Percentiles rank a stretch among this genome's conserved stretches.
Conservation (phyloP, 306 rosid genomes). For the Nissolia schottii region DNA sequence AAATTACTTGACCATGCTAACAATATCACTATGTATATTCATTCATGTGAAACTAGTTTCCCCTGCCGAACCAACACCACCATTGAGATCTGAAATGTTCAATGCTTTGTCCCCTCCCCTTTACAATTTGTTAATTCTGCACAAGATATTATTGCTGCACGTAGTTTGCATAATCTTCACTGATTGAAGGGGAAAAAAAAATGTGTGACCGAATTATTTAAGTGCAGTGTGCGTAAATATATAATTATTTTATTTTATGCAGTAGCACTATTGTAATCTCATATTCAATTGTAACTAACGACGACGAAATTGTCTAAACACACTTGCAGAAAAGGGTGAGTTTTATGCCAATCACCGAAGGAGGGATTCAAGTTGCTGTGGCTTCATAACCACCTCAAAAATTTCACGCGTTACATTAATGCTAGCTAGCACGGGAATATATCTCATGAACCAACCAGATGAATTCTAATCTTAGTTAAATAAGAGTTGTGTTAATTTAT, state of each 20-base stretch:
- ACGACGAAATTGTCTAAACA: conserved; percentile 1
- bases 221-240: neutral
- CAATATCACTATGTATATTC: neutral
- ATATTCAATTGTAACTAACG: neutral
- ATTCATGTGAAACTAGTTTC: neutral
- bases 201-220: neutral
- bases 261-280: neutral
- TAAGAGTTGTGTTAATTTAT: conserved; percentile 27
- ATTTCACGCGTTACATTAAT: neutral
- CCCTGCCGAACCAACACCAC: neutral
- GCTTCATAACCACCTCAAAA: conserved; percentile 31
- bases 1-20: neutral
- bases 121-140: conserved; percentile 15
- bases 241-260: neutral
- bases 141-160: neutral
- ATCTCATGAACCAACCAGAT: neutral
- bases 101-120: conserved; percentile 15
- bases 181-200: conserved; percentile 1
- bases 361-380: conserved; percentile 58
- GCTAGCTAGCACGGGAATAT: neutral
- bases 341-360: conserved; percentile 55
- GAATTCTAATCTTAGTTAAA: conserved; percentile 10
- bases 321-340: conserved; percentile 86
- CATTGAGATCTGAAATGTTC: neutral
- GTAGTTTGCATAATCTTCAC: neutral